Evolutionary conservation across 164 flowering plant genomes (phyloP).

Genomic region (Nelumbo lutea): DNA sequence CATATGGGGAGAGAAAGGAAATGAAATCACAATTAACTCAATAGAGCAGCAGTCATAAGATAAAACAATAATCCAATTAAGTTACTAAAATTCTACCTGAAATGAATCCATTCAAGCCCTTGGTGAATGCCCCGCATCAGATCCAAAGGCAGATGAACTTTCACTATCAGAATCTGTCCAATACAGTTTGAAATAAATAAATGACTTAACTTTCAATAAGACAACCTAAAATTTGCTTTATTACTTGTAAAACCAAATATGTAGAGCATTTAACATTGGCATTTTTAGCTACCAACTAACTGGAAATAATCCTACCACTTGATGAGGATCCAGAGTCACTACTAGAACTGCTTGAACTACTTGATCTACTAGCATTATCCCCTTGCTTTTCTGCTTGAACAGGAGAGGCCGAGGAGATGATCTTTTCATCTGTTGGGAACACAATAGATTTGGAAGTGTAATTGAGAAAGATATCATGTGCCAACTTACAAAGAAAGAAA

Average conservation of each 20-base stretch:
- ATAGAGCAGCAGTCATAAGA: not conserved
- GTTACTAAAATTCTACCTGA: constrained; percentile 22
- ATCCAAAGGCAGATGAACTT: constrained; percentile 59
- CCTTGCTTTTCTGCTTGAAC: constrained; percentile 42
- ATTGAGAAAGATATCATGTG: not conserved
- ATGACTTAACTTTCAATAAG: no score
- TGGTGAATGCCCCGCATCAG: constrained; percentile 50
- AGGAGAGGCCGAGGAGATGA: constrained; percentile 35
- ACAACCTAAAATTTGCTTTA: no score
- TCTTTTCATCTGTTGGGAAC: constrained; percentile 41
- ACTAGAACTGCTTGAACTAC: constrained; percentile 81
- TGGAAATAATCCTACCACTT: constrained; percentile 46
- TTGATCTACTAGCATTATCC: constrained; percentile 48
- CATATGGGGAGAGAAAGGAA: no score
- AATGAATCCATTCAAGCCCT: constrained; percentile 24
- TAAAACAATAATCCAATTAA: not conserved
- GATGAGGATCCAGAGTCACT: constrained; percentile 87
- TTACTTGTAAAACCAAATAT: no score
- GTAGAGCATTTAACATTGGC: not conserved
- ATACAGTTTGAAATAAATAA: not conserved
- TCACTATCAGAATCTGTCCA: constrained; percentile 74
- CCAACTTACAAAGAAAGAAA: not conserved
- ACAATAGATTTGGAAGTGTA: not conserved
- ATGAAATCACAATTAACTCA: no score
- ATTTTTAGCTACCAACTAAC: not conserved